Evolutionary conservation across 73 alveolate species (phyloP).

Genomic region (Blepharisma stoltei): DNA sequence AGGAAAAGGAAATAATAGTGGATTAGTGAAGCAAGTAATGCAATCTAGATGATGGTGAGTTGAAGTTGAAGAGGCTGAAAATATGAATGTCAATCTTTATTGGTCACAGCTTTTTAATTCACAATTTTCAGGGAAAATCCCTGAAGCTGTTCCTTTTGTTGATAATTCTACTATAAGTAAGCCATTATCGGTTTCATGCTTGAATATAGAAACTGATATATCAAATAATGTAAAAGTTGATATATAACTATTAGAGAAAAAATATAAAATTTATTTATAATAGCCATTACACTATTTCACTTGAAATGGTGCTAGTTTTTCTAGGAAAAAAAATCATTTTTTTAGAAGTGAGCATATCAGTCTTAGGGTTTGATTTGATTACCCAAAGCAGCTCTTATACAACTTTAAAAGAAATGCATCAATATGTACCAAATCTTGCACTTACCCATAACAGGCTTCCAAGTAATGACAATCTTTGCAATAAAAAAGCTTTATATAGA

Average conservation of each 20-base stretch:
- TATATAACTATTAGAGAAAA: not conserved
- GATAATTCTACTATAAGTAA: not conserved
- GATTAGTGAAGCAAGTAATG: slow-evolving; percentile 52
- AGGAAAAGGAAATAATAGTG: slow-evolving; percentile 82
- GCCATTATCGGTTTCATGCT: not conserved
- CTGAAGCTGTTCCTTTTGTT: no score
- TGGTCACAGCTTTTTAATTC: no score
- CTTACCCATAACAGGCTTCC: slow-evolving; percentile 63
- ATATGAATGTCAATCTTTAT: not conserved
- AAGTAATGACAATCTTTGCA: slow-evolving; percentile 63
- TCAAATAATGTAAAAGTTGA: not conserved
- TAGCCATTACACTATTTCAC: no score
- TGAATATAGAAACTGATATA: not conserved
- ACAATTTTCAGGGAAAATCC: no score
- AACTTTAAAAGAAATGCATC: not conserved
- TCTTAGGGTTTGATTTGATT: slow-evolving; percentile 29
- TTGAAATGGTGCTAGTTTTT: no score
- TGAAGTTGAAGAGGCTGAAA: slow-evolving; percentile 43
- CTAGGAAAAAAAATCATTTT: no score
- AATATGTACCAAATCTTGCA: not conserved
- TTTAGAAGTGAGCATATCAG: not conserved
- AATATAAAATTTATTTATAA: no score
- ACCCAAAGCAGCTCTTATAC: not conserved
- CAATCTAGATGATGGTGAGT: slow-evolving; percentile 86
- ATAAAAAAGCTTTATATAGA: slow-evolving; percentile 76